A percentile compares a stretch with the other conserved stretches of the same genome.
Conservation (phyloP, 2,329 filamentous ascomycete genomes). For the Talaromyces verruculosus region DNA sequence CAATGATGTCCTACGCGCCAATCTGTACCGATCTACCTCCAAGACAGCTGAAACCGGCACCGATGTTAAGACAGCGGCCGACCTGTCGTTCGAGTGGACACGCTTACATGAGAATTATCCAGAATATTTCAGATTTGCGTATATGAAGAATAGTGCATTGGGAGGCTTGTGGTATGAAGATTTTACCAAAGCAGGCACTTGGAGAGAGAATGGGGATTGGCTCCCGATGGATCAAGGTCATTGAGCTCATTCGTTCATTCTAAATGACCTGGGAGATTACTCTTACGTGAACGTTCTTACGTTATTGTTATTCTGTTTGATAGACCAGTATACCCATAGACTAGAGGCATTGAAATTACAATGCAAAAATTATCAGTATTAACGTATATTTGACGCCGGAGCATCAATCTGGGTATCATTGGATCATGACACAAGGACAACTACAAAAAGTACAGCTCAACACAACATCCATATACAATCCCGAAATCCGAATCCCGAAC, state of each 20-base stretch:
- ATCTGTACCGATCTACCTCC: constrained; percentile 45
- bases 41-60: not conserved
- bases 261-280: too few relatives aligned
- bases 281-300: not conserved
- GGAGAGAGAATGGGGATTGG: constrained; percentile 31
- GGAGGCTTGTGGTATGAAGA: constrained; percentile 44
- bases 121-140: constrained; percentile 48
- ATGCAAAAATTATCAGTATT: not conserved
- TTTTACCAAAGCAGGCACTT: constrained; percentile 38
- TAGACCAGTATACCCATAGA: constrained; percentile 5
- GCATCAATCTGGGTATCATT: constrained; percentile 11
- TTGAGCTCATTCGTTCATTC: not conserved
- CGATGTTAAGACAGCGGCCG: not conserved
- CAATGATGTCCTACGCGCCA: constrained; percentile 61
- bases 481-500: not conserved
- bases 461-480: constrained; percentile 1
- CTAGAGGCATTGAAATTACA: not conserved
- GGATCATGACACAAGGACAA: not conserved
- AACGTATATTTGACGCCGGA: not conserved
- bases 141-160: constrained; percentile 37
- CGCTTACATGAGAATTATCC: constrained; percentile 31
- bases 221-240: not conserved
- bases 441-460: not conserved
- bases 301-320: not conserved
- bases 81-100: constrained; percentile 36